These are phyloP conservation scores for Neopestalotiopsis sp. DNA, from an alignment of 2,329 filamentous ascomycete genomes.

Conservation along the genomic window DNA sequence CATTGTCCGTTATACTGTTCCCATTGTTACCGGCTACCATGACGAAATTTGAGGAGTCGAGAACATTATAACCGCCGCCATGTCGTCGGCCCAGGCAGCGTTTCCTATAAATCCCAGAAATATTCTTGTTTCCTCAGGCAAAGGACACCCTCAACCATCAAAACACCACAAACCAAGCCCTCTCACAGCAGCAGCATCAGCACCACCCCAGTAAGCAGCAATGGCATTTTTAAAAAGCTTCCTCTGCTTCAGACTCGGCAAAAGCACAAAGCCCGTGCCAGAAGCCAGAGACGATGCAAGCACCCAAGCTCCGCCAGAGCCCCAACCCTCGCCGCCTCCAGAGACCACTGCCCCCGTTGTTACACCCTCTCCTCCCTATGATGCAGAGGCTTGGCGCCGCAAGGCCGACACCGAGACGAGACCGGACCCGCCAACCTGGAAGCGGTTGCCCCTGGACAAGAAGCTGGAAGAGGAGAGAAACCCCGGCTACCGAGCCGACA, in stretches of 20 bases:
- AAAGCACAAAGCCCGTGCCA: not conserved
- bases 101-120: too few relatives aligned
- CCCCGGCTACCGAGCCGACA: slow-evolving; percentile 8
- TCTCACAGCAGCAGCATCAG: too few relatives aligned
- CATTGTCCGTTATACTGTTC: too few relatives aligned
- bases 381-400: not conserved
- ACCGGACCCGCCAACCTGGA: not conserved
- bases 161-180: too few relatives aligned
- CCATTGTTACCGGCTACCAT: too few relatives aligned
- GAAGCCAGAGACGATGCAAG: not conserved
- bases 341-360: not conserved
- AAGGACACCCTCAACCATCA: too few relatives aligned
- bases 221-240: not conserved
- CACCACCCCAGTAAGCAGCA: too few relatives aligned
- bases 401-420: not conserved
- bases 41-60: too few relatives aligned
- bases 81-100: too few relatives aligned
- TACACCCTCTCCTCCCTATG: not conserved
- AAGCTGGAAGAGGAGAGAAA: slow-evolving; percentile 16
- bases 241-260: not conserved
- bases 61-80: too few relatives aligned
- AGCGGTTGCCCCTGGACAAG: not conserved
- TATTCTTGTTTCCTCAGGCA: too few relatives aligned
- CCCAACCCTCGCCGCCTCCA: not conserved
- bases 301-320: not conserved